Conservation (phyloP, 805 yeast genomes). For the Pichia gijzeniarum region DNA sequence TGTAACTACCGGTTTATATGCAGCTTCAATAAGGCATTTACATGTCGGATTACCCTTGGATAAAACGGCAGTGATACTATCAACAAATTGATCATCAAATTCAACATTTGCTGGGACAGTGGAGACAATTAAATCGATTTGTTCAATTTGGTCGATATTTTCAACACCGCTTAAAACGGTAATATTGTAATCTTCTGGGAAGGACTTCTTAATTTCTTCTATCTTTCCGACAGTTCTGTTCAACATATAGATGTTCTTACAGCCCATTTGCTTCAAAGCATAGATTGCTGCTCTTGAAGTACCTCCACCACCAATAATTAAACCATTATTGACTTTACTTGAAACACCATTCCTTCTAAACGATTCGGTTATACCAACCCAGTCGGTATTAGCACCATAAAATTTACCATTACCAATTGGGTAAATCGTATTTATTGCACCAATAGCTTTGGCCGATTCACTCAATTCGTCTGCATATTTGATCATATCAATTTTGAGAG, state of each 20-base stretch:
- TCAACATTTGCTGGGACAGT: conserved; percentile 83
- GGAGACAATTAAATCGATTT: conserved; percentile 59
- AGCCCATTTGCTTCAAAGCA: conserved; percentile 77
- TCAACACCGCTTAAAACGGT: conserved; percentile 46
- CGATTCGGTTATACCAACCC: conserved; percentile 79
- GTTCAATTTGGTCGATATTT: conserved; percentile 38
- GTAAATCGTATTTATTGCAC: conserved; percentile 87
- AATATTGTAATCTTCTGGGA: conserved; percentile 55
- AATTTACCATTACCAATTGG: conserved; percentile 47
- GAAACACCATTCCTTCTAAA: conserved; percentile 59
- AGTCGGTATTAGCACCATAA: conserved; percentile 90
- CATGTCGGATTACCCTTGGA: conserved; percentile 33
- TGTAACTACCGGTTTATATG: conserved; percentile 85
- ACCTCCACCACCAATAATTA: conserved; percentile 96
- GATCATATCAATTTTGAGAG: conserved; percentile 78
- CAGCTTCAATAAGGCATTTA: conserved; percentile 78
- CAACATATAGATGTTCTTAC: conserved; percentile 64
- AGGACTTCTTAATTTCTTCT: conserved; percentile 47
- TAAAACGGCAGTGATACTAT: conserved; percentile 43
- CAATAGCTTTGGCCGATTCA: conserved; percentile 74
- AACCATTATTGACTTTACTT: conserved; percentile 41
- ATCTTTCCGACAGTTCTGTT: conserved; percentile 75
- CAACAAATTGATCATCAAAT: conserved; percentile 45
- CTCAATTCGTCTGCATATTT: conserved; percentile 57
- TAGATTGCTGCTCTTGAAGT: conserved; percentile 92